Conservation (phyloP, 2,329 filamentous ascomycete genomes). For the Phialophora tarda region DNA sequence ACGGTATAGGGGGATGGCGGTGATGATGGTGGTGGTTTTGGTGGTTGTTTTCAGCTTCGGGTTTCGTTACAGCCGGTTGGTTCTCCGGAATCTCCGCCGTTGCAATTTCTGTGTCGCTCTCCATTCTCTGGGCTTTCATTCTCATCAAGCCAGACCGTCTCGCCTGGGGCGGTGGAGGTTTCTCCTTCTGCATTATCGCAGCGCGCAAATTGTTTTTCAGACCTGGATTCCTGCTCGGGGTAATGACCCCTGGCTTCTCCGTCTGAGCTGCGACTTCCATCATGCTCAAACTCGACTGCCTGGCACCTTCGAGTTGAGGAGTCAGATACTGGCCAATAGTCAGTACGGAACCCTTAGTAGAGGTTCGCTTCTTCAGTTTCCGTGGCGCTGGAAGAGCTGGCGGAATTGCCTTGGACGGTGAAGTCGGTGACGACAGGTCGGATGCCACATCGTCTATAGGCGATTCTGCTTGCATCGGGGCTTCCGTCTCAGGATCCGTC, state of each 20-base stretch:
- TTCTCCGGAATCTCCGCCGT: conserved; percentile 13
- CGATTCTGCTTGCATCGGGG: conserved; percentile 39
- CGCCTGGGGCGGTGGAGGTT: conserved; percentile 41
- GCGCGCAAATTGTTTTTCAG: conserved; percentile 37
- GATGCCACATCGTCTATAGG: conserved; percentile 34
- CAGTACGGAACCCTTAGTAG: conserved; percentile 41
- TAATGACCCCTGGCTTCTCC: conserved; percentile 82
- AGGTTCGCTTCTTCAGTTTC: conserved; percentile 43
- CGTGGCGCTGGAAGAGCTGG: conserved; percentile 57
- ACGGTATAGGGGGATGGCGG: conserved; percentile 20
- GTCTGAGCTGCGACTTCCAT: conserved; percentile 77
- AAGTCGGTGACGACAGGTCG: conserved; percentile 33
- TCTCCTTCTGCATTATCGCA: conserved; percentile 37
- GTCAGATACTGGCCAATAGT: conserved; percentile 40
- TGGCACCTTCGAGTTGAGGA: conserved; percentile 63
- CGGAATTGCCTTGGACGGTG: conserved; percentile 38
- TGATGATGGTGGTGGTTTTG: conserved; percentile 18
- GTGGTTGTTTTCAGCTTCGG: neutral
- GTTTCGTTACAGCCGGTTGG: conserved; percentile 5
- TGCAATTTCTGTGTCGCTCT: conserved; percentile 30
- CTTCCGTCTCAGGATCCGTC: conserved; percentile 44
- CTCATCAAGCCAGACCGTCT: conserved; percentile 39
- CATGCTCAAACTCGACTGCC: conserved; percentile 76
- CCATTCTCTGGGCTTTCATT: conserved; percentile 23
- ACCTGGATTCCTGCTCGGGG: conserved; percentile 66